Conservation (phyloP, 176 grass and related monocot species). For the Oryza nivara region DNA sequence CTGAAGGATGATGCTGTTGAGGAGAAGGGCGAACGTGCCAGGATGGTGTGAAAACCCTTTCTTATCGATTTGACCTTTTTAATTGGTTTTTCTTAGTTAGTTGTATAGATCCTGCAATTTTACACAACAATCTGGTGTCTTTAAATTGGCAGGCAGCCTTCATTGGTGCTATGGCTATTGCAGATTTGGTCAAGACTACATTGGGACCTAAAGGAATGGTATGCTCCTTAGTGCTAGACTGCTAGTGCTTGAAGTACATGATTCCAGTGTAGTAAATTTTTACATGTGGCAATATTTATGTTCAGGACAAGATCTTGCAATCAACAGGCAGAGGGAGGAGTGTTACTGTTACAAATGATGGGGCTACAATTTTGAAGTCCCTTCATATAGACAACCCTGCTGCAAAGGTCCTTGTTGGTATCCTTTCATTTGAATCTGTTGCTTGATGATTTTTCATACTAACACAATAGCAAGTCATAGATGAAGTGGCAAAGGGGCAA, state of each 20-base stretch:
- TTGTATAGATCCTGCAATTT: neutral
- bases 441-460: neutral
- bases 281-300: neutral
- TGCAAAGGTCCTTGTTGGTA: slow-evolving; percentile 98
- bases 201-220: slow-evolving; percentile 98
- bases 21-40: slow-evolving; percentile 55
- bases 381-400: slow-evolving; percentile 97
- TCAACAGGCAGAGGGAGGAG: slow-evolving; percentile 81
- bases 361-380: slow-evolving; percentile 94
- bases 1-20: slow-evolving; percentile 60
- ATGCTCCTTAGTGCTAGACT: neutral
- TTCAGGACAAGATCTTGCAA: slow-evolving; percentile 93
- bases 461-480: neutral
- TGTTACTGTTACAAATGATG: slow-evolving; percentile 94
- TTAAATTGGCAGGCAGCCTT: slow-evolving; percentile 67
- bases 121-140: neutral
- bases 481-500: neutral
- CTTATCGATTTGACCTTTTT: neutral
- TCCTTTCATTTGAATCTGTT: slow-evolving; percentile 52
- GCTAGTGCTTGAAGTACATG: neutral
- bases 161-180: slow-evolving; percentile 83
- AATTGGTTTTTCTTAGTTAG: neutral
- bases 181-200: slow-evolving; percentile 86
- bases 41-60: slow-evolving; percentile 38
- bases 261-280: neutral